These are phyloP conservation scores for Leccinum rimulosum DNA, from an alignment of 768 basidiomycete genomes.

Conservation along the genomic window DNA sequence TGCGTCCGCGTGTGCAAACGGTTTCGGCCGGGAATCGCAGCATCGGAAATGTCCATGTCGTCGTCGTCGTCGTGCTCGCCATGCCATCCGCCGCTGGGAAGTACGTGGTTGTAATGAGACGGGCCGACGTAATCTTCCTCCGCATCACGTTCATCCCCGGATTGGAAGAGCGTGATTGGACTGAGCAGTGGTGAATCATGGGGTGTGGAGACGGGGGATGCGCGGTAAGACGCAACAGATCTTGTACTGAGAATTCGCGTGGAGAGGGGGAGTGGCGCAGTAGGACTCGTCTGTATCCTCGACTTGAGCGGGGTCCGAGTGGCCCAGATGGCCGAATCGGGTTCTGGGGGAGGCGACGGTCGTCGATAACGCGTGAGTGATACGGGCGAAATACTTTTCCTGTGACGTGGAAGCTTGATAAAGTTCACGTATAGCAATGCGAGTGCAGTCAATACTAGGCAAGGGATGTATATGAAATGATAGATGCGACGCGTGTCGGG, in stretches of 20 bases:
- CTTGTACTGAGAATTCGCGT: constrained; percentile 40
- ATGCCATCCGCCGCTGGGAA: constrained; percentile 33
- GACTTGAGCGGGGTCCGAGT: constrained; percentile 45
- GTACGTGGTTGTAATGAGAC: constrained; percentile 43
- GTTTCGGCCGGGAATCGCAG: neutral
- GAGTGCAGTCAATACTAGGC: constrained; percentile 52
- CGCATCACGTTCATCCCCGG: constrained; percentile 45
- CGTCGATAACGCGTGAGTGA: constrained; percentile 31
- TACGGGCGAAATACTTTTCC: constrained; percentile 27
- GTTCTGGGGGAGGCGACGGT: constrained; percentile 25
- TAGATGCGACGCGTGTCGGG: constrained; percentile 69
- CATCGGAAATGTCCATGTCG: neutral
- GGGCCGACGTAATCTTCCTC: constrained; percentile 47
- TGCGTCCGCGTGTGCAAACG: neutral
- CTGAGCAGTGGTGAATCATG: constrained; percentile 38
- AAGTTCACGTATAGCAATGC: constrained; percentile 44
- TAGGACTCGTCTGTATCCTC: constrained; percentile 39
- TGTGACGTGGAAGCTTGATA: constrained; percentile 23
- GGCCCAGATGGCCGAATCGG: constrained; percentile 38
- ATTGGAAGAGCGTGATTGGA: constrained; percentile 34
- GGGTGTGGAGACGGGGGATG: constrained; percentile 38
- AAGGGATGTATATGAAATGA: constrained; percentile 60
- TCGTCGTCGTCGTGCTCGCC: constrained; percentile 16
- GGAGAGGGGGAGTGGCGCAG: constrained; percentile 35
- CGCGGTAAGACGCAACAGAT: constrained; percentile 38